Evolutionary conservation across 768 basidiomycete genomes (phyloP).

Genomic region (Xanthoconium purpureum): DNA sequence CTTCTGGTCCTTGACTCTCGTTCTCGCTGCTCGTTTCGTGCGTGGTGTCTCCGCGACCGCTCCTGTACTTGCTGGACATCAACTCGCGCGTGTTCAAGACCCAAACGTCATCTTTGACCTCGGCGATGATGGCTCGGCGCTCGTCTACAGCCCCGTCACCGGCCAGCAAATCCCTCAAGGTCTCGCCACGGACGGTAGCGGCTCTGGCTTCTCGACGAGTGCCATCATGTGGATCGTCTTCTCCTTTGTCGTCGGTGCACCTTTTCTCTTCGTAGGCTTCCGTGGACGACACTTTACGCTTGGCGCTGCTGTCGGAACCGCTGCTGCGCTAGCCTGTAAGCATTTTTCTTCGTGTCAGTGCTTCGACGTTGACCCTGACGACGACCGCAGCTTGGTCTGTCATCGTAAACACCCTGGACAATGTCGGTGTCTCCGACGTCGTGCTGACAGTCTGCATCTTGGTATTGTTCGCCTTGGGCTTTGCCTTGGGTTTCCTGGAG

Average conservation of each 20-base stretch:
- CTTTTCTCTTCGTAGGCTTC: constrained; percentile 55
- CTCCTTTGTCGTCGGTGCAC: constrained; percentile 48
- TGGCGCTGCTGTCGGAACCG: constrained; percentile 52
- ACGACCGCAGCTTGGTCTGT: constrained; percentile 51
- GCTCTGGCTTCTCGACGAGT: constrained; percentile 43
- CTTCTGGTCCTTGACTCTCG: constrained; percentile 11
- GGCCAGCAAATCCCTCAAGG: constrained; percentile 49
- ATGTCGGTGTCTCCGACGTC: constrained; percentile 49
- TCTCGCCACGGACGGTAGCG: constrained; percentile 56
- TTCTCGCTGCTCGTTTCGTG: constrained; percentile 11
- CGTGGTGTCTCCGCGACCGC: constrained; percentile 7
- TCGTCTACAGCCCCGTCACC: constrained; percentile 46
- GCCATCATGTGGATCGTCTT: constrained; percentile 61
- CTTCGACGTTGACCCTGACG: not conserved
- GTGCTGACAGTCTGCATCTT: constrained; percentile 49
- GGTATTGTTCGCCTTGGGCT: constrained; percentile 48
- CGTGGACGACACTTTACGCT: constrained; percentile 56
- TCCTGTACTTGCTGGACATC: constrained; percentile 5
- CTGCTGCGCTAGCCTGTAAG: constrained; percentile 46
- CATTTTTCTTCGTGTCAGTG: not conserved
- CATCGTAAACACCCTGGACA: constrained; percentile 52
- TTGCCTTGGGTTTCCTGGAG: constrained; percentile 52
- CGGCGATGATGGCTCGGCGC: constrained; percentile 33
- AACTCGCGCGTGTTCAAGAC: constrained; percentile 25
- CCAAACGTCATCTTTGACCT: constrained; percentile 30